Evolutionary conservation across 148 eudicot species (phyloP).

Genomic region (Arctostaphylos glauca): DNA sequence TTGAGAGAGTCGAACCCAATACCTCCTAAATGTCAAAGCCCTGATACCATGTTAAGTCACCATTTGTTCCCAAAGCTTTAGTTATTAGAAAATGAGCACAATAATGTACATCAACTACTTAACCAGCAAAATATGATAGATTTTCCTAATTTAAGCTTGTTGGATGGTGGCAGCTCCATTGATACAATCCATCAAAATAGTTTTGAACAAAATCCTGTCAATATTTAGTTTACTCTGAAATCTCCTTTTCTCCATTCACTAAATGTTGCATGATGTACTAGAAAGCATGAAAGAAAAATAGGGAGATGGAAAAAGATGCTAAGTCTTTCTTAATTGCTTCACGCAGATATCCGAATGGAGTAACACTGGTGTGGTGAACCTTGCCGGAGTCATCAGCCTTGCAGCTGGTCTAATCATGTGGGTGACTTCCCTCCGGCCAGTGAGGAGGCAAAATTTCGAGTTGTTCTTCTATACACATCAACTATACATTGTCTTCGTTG

Average conservation of each 20-base stretch:
- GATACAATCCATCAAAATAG: neutral
- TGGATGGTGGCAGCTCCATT: neutral
- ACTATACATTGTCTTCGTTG: conserved; percentile 68
- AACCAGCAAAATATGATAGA: neutral
- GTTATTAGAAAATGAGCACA: neutral
- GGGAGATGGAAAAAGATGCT: neutral
- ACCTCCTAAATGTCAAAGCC: neutral
- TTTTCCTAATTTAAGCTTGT: neutral
- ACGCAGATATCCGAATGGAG: conserved; percentile 62
- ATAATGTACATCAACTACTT: neutral
- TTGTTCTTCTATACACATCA: conserved; percentile 91
- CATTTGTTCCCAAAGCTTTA: neutral
- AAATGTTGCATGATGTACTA: neutral
- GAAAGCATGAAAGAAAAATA: neutral
- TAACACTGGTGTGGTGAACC: conserved; percentile 56
- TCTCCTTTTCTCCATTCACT: neutral
- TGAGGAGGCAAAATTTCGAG: conserved; percentile 63
- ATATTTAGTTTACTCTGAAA: neutral
- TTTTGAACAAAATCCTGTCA: neutral
- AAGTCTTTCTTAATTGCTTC: neutral
- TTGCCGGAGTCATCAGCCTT: conserved; percentile 81
- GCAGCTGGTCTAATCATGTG: conserved; percentile 76
- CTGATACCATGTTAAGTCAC: neutral
- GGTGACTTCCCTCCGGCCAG: conserved; percentile 71
- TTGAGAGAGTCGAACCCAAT: too few relatives aligned